A percentile compares a stretch with the other conserved stretches of the same genome.
These are phyloP conservation scores for Skeletonema tropicum DNA, from an alignment of 108 stramenopile species.

Conservation along the genomic window DNA sequence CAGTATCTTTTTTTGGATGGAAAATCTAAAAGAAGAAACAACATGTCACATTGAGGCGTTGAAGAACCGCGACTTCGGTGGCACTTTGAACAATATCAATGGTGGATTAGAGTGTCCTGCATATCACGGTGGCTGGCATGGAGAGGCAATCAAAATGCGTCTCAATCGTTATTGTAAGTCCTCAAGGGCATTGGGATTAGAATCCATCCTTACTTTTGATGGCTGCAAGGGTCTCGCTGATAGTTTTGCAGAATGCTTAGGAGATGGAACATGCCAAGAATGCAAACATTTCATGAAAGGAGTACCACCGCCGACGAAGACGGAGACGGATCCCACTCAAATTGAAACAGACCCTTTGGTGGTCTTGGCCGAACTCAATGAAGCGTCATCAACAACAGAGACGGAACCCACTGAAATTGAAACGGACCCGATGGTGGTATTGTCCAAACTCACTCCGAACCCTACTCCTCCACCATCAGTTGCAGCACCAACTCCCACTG, in stretches of 20 bases:
- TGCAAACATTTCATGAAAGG: slow-evolving; percentile 2
- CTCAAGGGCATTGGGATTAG: slow-evolving; percentile 27
- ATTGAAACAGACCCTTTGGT: background rate
- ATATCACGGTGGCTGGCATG: slow-evolving; percentile 50
- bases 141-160: slow-evolving; percentile 49
- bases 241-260: slow-evolving; percentile 44
- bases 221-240: slow-evolving; percentile 39
- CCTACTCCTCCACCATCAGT: slow-evolving; percentile 3
- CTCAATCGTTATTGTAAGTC: slow-evolving; percentile 52
- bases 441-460: background rate
- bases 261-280: slow-evolving; percentile 46
- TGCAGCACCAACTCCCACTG: background rate
- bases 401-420: background rate
- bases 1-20: slow-evolving; percentile 51
- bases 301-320: background rate
- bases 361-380: background rate
- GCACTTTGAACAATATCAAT: slow-evolving; percentile 46
- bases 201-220: slow-evolving; percentile 32
- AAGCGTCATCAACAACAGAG: background rate
- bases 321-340: too few species aligned
- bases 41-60: slow-evolving; percentile 51
- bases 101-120: slow-evolving; percentile 54
- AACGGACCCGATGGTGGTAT: background rate
- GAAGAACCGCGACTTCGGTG: slow-evolving; percentile 38
- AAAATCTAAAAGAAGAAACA: slow-evolving; percentile 49